phyloP scores from a whole-genome alignment of 23 red algal species.

The Gracilaria gracilis region DNA sequence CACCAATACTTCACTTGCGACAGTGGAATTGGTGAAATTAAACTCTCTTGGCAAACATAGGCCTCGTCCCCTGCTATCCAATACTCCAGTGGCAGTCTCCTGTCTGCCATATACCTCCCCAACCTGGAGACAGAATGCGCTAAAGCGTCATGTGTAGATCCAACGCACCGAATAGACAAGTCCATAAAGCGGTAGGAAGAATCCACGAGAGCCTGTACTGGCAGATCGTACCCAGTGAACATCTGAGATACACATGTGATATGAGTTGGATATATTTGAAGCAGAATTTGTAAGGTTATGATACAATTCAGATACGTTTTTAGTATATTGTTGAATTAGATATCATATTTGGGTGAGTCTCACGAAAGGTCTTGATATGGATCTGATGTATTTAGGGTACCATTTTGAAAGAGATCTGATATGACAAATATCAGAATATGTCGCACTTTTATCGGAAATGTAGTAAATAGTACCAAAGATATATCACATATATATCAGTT shows the following conservation, averaged over 20 bases:
- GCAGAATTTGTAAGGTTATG: no score
- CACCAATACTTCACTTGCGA: not conserved
- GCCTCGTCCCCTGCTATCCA: slow-evolving; percentile 39
- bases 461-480: no score
- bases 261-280: no score
- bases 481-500: no score
- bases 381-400: no score
- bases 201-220: slow-evolving; percentile 23
- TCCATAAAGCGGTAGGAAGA: slow-evolving; percentile 13
- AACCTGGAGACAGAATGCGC: slow-evolving; percentile 7
- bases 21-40: not conserved
- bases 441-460: no score
- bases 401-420: no score
- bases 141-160: not conserved
- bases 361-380: no score
- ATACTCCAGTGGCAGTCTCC: not conserved
- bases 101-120: not conserved
- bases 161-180: not conserved
- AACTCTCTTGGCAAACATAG: not conserved
- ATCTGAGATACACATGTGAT: no score
- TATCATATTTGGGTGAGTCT: not conserved
- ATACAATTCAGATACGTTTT: no score
- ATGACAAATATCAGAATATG: no score
- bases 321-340: no score
- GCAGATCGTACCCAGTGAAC: not conserved